Evolutionary conservation across 768 basidiomycete species (phyloP).

Genomic region (Tricholoma bakamatsutake): DNA sequence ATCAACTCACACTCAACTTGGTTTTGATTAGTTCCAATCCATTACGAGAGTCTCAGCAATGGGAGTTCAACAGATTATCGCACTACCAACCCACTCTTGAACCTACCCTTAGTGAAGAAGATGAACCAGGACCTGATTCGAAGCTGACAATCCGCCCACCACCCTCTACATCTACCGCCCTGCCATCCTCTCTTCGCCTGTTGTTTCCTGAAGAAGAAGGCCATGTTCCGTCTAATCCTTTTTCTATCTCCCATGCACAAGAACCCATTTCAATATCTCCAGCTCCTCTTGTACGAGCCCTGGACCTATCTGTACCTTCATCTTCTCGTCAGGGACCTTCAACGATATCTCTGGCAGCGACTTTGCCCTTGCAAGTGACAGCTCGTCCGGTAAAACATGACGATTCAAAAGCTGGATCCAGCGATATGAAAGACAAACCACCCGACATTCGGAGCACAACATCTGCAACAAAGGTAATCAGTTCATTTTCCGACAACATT

Average conservation of each 20-base stretch:
- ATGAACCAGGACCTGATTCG: conserved; percentile 16
- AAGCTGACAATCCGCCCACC: conserved; percentile 38
- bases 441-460: background rate
- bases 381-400: background rate
- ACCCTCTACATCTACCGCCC: conserved; percentile 39
- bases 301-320: background rate
- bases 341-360: background rate
- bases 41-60: conserved; percentile 22
- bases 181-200: conserved; percentile 74
- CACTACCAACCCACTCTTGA: conserved; percentile 25
- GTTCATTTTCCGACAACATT: background rate
- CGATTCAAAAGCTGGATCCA: background rate
- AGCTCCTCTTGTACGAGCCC: background rate
- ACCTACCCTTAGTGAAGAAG: conserved; percentile 20
- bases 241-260: background rate
- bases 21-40: conserved; percentile 11
- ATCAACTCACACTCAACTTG: background rate
- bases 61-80: conserved; percentile 71
- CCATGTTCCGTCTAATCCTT: background rate
- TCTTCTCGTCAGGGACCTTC: background rate
- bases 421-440: background rate
- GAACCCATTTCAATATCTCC: background rate
- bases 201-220: conserved; percentile 62
- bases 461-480: background rate
- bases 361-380: background rate